Evolutionary conservation across 257 asterid genomes (phyloP).

Genomic region (Solanum tarijense): DNA sequence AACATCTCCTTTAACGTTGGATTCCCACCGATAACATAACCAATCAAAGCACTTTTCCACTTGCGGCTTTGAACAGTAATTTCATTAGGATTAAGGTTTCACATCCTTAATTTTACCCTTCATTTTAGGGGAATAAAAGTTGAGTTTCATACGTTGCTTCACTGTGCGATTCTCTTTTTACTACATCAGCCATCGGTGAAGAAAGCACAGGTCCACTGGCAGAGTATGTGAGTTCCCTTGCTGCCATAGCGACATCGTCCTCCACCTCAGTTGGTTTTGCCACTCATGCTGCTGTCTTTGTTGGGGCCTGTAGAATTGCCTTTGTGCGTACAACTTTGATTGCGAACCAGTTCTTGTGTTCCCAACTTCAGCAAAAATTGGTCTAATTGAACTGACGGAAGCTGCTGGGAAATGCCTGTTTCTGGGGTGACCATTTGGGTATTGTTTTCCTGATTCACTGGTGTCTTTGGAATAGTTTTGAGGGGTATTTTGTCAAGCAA

Average conservation of each 20-base stretch:
- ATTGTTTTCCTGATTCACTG: not conserved
- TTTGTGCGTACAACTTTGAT: not conserved
- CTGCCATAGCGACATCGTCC: not conserved
- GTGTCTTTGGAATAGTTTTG: not conserved
- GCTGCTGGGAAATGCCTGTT: not conserved
- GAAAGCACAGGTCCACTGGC: not conserved
- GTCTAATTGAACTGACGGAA: not conserved
- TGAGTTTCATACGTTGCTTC: not conserved
- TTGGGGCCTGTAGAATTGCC: not conserved
- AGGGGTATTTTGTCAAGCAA: not conserved
- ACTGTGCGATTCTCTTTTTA: not conserved
- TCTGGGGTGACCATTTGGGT: not conserved
- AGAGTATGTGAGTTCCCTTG: not conserved
- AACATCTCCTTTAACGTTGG: not conserved
- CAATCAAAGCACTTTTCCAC: not conserved
- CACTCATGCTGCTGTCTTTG: not conserved
- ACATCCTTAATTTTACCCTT: not conserved
- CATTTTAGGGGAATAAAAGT: not conserved
- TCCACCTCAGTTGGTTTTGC: not conserved
- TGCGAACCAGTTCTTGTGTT: not conserved
- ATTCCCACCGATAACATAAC: not conserved
- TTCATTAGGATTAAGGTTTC: not conserved
- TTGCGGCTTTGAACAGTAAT: not conserved
- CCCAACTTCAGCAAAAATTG: not conserved
- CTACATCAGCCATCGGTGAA: not conserved